Evolutionary conservation across 2,329 filamentous ascomycete species (phyloP).

Genomic region (Hypoxylon sp.): DNA sequence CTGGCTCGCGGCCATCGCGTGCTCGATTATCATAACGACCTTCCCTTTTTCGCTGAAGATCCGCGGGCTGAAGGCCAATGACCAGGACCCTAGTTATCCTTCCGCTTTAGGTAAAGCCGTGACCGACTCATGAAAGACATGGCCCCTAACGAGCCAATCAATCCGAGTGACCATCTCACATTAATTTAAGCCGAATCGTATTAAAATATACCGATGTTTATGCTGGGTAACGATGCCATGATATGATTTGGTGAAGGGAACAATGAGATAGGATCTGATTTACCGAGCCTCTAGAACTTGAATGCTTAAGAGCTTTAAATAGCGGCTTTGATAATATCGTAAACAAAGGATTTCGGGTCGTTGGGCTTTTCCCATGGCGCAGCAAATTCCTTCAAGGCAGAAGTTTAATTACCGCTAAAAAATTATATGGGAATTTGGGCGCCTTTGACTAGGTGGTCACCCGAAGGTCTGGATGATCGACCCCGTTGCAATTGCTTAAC

Average conservation of each 20-base stretch:
- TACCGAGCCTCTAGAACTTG: not conserved
- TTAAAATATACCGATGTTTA: not conserved
- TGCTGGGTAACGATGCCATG: not conserved
- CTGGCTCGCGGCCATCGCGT: slow-evolving; percentile 30
- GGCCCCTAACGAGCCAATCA: slow-evolving; percentile 1
- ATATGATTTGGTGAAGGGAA: not conserved
- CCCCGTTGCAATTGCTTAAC: slow-evolving; percentile 1
- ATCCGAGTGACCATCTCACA: not conserved
- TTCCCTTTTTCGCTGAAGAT: slow-evolving; percentile 36
- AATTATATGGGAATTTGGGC: not conserved
- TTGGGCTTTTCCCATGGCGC: not conserved
- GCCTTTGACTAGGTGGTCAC: not conserved
- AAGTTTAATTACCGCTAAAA: slow-evolving; percentile 3
- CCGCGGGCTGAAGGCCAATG: slow-evolving; percentile 11
- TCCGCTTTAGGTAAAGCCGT: slow-evolving; percentile 35
- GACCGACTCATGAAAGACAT: slow-evolving; percentile 6
- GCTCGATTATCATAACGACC: slow-evolving; percentile 36
- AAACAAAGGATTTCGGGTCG: slow-evolving; percentile 1
- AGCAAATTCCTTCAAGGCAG: slow-evolving; percentile 2
- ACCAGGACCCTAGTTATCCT: slow-evolving; percentile 29
- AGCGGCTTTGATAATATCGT: slow-evolving; percentile 1
- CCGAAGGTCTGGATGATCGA: slow-evolving; percentile 10
- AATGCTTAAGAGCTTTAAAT: not conserved
- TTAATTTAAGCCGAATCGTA: slow-evolving; percentile 9
- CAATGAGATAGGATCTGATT: not conserved